Evolutionary conservation across 305 asterid genomes (phyloP).

Genomic region (Solanum aculeatissimum): DNA sequence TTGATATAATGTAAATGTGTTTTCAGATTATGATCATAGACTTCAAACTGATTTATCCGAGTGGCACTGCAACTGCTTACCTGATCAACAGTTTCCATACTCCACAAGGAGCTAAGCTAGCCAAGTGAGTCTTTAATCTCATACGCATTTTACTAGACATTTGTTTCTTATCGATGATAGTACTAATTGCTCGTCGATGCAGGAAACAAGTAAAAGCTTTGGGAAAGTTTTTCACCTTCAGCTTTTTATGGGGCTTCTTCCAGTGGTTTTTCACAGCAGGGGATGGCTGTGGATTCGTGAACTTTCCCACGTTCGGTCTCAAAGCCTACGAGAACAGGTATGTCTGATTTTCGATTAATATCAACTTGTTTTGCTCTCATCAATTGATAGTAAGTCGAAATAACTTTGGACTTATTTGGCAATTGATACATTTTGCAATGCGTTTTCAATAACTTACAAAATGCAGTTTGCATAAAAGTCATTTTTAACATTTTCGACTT

Average conservation of each 20-base stretch:
- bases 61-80: conserved; percentile 36
- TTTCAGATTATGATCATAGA: conserved; percentile 30
- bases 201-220: conserved; percentile 8
- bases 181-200: not conserved
- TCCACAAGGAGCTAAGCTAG: conserved; percentile 30
- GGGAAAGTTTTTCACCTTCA: conserved; percentile 4
- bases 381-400: not conserved
- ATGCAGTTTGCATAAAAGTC: not conserved
- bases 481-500: not conserved
- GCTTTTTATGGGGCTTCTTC: conserved; percentile 14
- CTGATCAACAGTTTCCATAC: conserved; percentile 39
- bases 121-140: conserved; percentile 13
- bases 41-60: conserved; percentile 29
- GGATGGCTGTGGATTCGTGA: conserved; percentile 6
- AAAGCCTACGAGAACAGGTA: conserved; percentile 8
- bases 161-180: not conserved
- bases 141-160: not conserved
- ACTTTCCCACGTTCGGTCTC: conserved; percentile 10
- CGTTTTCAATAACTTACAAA: not conserved
- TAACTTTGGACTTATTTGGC: not conserved
- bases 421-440: not conserved
- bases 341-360: not conserved
- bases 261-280: conserved; percentile 19
- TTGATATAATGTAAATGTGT: not conserved
- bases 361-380: not conserved